These are phyloP conservation scores for Speleostelium caveatum DNA, from an alignment of 78 protist genomes.

Conservation along the genomic window DNA sequence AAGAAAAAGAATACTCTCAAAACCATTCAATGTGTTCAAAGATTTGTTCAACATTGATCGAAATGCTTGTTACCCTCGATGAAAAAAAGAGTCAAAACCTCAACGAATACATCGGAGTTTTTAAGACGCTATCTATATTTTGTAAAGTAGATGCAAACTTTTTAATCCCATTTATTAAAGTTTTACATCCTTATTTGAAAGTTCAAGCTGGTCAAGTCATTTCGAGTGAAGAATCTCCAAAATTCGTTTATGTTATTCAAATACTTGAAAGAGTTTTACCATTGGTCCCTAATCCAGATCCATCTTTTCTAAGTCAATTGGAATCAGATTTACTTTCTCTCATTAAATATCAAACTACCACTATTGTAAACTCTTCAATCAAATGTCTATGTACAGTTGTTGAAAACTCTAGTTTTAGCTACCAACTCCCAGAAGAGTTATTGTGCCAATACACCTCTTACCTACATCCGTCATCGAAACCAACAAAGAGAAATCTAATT, in stretches of 20 bases:
- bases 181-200: constrained; percentile 63
- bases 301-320: not conserved
- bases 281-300: constrained; percentile 26
- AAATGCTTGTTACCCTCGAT: constrained; percentile 53
- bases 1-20: constrained; percentile 12
- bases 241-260: not conserved
- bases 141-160: constrained; percentile 41
- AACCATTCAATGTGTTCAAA: not conserved
- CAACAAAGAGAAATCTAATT: constrained; percentile 23
- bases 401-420: constrained; percentile 19
- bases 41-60: constrained; percentile 50
- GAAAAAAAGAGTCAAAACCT: constrained; percentile 14
- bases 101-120: constrained; percentile 20
- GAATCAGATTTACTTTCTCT: constrained; percentile 35
- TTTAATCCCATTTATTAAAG: constrained; percentile 6
- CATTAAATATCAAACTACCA: constrained; percentile 26
- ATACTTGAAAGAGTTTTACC: constrained; percentile 29
- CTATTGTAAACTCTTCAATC: constrained; percentile 7
- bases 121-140: constrained; percentile 42
- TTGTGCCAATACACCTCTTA: not conserved
- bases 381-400: constrained; percentile 32
- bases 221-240: not conserved
- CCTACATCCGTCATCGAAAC: not conserved
- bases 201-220: not conserved
- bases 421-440: not conserved